These are phyloP conservation scores for Raffaelea arxii DNA, from an alignment of 2,329 filamentous ascomycete species.

Conservation along the genomic window DNA sequence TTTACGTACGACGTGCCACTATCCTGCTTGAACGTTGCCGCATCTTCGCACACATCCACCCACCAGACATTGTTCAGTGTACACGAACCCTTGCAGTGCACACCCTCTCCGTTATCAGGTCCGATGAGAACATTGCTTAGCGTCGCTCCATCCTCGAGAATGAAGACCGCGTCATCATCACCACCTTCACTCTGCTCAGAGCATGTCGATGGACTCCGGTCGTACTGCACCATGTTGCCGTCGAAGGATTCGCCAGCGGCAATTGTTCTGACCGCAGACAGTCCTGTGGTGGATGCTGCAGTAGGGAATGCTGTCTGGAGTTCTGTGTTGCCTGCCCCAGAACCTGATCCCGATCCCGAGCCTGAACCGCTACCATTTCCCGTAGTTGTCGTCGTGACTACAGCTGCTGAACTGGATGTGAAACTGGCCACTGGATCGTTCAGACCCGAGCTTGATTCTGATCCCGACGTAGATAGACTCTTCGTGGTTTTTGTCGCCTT, in stretches of 20 bases:
- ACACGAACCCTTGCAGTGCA: constrained; percentile 38
- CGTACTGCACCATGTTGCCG: constrained; percentile 27
- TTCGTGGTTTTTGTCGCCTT: not conserved
- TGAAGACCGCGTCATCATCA: constrained; percentile 35
- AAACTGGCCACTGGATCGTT: not conserved
- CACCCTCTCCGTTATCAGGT: constrained; percentile 34
- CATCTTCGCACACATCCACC: constrained; percentile 25
- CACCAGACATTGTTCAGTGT: constrained; percentile 27
- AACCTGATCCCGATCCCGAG: not conserved
- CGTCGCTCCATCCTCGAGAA: constrained; percentile 37
- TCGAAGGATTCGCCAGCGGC: constrained; percentile 25
- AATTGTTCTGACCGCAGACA: not conserved
- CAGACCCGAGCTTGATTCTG: not conserved
- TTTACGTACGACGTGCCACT: constrained; percentile 26
- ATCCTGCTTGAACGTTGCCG: constrained; percentile 24
- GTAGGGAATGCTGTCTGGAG: not conserved
- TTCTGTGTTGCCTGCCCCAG: not conserved
- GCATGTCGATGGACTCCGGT: constrained; percentile 10
- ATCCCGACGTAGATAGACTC: not conserved
- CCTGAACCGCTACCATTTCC: not conserved
- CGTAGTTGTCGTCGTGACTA: not conserved
- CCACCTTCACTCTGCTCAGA: constrained; percentile 13
- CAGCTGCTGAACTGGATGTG: not conserved
- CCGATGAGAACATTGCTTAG: constrained; percentile 43
- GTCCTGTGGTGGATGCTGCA: not conserved